Evolutionary conservation across 2,329 filamentous ascomycete genomes (phyloP).

Genomic region (Chaetomium sp.): DNA sequence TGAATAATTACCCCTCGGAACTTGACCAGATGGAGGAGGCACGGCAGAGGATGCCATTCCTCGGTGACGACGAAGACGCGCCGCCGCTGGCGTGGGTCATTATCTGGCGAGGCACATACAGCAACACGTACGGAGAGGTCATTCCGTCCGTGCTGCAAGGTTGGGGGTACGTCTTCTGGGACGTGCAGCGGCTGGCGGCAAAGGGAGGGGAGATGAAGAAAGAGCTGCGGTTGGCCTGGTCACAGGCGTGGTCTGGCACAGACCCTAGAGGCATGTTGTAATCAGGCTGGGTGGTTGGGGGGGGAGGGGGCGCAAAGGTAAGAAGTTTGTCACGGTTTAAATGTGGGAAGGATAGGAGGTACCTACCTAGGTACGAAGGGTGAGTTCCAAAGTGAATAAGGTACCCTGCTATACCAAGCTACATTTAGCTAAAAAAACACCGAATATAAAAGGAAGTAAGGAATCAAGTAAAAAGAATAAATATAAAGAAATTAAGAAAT

Average conservation of each 20-base stretch:
- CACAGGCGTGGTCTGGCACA: background rate
- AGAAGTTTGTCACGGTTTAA: too few relatives aligned
- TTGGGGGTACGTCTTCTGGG: slow-evolving; percentile 9
- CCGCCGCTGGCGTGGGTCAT: slow-evolving; percentile 15
- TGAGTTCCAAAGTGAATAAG: too few relatives aligned
- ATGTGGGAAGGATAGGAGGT: too few relatives aligned
- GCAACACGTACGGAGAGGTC: background rate
- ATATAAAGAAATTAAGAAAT: too few relatives aligned
- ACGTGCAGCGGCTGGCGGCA: background rate
- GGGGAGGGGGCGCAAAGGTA: too few relatives aligned
- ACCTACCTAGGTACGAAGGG: too few relatives aligned
- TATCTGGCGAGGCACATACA: background rate
- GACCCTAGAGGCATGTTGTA: background rate
- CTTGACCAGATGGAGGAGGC: background rate
- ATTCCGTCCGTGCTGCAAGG: background rate
- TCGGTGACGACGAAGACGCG: background rate
- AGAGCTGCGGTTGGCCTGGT: background rate
- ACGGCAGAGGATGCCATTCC: background rate
- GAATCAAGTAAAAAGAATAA: too few relatives aligned
- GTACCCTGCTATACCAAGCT: too few relatives aligned
- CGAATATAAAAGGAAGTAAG: too few relatives aligned
- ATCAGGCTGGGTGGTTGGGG: too few relatives aligned
- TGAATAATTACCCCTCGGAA: background rate
- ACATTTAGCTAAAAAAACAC: too few relatives aligned
- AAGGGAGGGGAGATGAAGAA: background rate